Percentiles rank a stretch among this genome's conserved stretches.
Evolutionary conservation across 306 rosid species (phyloP).

Genomic region (Phaseolus lunatus): DNA sequence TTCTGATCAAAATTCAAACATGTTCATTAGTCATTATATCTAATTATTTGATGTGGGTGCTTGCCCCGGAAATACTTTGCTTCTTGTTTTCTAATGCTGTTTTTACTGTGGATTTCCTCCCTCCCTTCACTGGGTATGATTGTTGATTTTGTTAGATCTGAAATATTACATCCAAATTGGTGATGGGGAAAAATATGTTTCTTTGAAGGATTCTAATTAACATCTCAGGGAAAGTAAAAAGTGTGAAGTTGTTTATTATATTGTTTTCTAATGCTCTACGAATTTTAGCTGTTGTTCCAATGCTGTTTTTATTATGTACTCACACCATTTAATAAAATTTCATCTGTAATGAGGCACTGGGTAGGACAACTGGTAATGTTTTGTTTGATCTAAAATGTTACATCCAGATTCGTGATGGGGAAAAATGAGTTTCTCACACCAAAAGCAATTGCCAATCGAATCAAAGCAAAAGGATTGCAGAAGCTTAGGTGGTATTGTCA

Average conservation of each 20-base stretch:
- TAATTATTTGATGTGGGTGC: no score
- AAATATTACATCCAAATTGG: conserved; percentile 20
- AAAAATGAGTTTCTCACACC: conserved; percentile 91
- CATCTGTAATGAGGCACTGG: background rate
- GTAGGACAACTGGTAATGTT: background rate
- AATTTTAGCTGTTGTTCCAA: background rate
- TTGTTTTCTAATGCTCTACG: background rate
- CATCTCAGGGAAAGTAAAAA: background rate
- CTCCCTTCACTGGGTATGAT: background rate
- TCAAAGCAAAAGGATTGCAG: conserved; percentile 94
- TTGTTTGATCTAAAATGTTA: conserved; percentile 26
- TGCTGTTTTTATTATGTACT: background rate
- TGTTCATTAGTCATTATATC: no score
- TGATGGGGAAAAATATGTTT: conserved; percentile 87
- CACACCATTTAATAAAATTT: background rate
- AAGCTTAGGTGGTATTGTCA: conserved; percentile 98
- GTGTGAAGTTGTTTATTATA: background rate
- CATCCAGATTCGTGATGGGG: conserved; percentile 63
- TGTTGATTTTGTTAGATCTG: conserved; percentile 31
- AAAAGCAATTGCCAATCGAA: conserved; percentile 88
- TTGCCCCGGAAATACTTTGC: no score
- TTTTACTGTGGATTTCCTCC: background rate
- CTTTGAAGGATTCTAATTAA: conserved; percentile 38
- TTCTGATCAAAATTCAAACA: no score
- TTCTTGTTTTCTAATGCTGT: no score